Base-by-base conservation (phyloP, 2,329 filamentous ascomycete genomes). In the Dothistroma pini region DNA sequence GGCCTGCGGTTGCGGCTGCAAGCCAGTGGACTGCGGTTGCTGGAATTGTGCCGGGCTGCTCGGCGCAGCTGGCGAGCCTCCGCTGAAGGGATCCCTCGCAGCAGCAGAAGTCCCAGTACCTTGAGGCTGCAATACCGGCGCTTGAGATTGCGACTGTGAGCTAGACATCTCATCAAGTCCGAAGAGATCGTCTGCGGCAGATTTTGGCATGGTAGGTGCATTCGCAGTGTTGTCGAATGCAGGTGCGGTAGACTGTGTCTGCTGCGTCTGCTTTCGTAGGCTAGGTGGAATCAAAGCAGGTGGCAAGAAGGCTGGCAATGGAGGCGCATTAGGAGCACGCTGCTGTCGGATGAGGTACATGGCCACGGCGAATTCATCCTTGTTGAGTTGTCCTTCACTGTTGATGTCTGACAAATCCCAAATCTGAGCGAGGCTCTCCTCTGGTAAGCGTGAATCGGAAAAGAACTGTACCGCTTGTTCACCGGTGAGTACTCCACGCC, bases 361-460 rank as follows among this genome's bases (percentile, higher is more conserved):
- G 57, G 95, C 93, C 52, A 99, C 92, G 0, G 95, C 92, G 73
- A 99, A 99, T 70, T 96, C 93, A 68, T 99, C 95, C 69, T 86
- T 86, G 52, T 84, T 92, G 59, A 99, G 80, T 60, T 89, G 88
- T 11, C 95, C 95, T 68, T 93, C 89, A 8, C 91, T 95, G 71
- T 91, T 91, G 76, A 97, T 91, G 76, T 99, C 95, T 14, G 95
- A 89, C 32, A 99, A 84, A 74, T 99, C 95, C 95, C 95, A 99
- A 65, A 99, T 96, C 70, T 96, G 90, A 32, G 95, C 95, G 57
- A 99, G 81, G 10, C 86, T 86, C 70, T 97, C 93, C 73, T 97
- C 93, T 0, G 91, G 86, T 14, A 99, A 82, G 60, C 90, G 89
- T 0, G 93, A 96, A 75, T 96, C 92, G 73, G 90, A 93, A 75